A percentile compares a stretch with the other conserved stretches of the same genome.
Evolutionary conservation across 352 stramenopile genomes (phyloP).

Genomic region (Phytopythium mirpurense): DNA sequence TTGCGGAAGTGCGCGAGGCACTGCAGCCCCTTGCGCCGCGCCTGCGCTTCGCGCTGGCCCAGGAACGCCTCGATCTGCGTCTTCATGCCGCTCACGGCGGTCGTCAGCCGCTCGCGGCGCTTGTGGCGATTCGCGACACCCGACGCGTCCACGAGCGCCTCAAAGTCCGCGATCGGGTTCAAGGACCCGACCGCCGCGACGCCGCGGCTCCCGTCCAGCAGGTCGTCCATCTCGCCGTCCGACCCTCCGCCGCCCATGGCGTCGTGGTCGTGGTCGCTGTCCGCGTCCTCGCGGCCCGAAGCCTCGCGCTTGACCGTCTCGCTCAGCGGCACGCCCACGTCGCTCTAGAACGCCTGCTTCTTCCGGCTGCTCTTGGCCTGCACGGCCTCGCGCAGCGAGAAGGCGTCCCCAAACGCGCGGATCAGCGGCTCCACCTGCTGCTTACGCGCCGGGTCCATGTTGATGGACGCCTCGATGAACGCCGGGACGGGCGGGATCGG

Average conservation of each 20-base stretch:
- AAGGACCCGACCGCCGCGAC: slow-evolving; percentile 74
- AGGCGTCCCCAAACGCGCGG: slow-evolving; percentile 62
- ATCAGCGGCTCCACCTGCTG: slow-evolving; percentile 53
- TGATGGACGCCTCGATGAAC: slow-evolving; percentile 57
- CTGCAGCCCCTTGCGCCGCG: slow-evolving; percentile 64
- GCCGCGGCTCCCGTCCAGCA: slow-evolving; percentile 48
- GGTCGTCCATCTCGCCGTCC: slow-evolving; percentile 63
- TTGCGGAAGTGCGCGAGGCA: slow-evolving; percentile 68
- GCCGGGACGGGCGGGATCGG: slow-evolving; percentile 39
- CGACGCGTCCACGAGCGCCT: slow-evolving; percentile 48
- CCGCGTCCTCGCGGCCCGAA: slow-evolving; percentile 10
- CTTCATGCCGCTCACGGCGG: slow-evolving; percentile 65
- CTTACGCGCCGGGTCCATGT: slow-evolving; percentile 45
- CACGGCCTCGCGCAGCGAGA: slow-evolving; percentile 72
- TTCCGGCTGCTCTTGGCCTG: slow-evolving; percentile 57
- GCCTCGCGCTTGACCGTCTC: slow-evolving; percentile 39
- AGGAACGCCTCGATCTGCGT: slow-evolving; percentile 63
- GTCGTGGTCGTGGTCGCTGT: slow-evolving; percentile 13
- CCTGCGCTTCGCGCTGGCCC: slow-evolving; percentile 32
- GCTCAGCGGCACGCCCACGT: slow-evolving; percentile 34
- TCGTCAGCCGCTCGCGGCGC: slow-evolving; percentile 26
- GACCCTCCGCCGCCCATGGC: slow-evolving; percentile 36
- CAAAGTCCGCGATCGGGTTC: slow-evolving; percentile 83
- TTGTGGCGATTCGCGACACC: slow-evolving; percentile 35
- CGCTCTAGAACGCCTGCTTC: slow-evolving; percentile 82